Conservation (phyloP, 805 yeast species). For the Cyberlindnera galapagoensis region DNA sequence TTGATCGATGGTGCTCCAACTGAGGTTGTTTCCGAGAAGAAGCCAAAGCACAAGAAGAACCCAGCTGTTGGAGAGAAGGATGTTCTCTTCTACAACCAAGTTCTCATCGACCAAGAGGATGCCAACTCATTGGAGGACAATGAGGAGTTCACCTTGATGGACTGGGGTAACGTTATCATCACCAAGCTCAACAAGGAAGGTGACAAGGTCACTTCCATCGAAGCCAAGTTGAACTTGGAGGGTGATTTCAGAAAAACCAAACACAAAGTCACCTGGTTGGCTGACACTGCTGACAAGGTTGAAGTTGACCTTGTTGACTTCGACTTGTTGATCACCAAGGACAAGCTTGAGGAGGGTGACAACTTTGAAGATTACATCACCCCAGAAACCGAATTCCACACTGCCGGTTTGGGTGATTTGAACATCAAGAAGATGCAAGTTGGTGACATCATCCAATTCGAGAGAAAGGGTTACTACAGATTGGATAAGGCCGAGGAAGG, state of each 20-base stretch:
- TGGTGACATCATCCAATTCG: constrained; percentile 90
- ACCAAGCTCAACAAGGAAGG: constrained; percentile 62
- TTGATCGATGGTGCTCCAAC: constrained; percentile 65
- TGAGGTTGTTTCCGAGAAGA: constrained; percentile 55
- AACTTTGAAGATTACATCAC: constrained; percentile 89
- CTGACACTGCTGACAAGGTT: constrained; percentile 67
- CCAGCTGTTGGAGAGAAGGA: constrained; percentile 82
- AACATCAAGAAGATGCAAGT: constrained; percentile 71
- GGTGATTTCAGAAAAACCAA: constrained; percentile 97
- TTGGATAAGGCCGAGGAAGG: constrained; percentile 60
- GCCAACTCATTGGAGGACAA: constrained; percentile 66
- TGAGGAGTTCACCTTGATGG: constrained; percentile 97
- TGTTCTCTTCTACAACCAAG: constrained; percentile 56
- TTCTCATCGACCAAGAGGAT: constrained; percentile 83
- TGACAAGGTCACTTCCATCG: constrained; percentile 51
- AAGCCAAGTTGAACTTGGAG: constrained; percentile 78
- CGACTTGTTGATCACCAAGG: constrained; percentile 92
- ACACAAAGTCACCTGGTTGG: constrained; percentile 92
- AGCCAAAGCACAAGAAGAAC: constrained; percentile 93
- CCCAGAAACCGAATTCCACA: constrained; percentile 77
- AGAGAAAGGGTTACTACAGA: constrained; percentile 94
- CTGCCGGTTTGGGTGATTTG: constrained; percentile 71
- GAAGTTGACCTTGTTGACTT: constrained; percentile 81
- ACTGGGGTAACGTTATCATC: constrained; percentile 93
- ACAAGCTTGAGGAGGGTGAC: constrained; percentile 90